Conservation (phyloP, 108 stramenopile species). For the Conticribra guillardii region DNA sequence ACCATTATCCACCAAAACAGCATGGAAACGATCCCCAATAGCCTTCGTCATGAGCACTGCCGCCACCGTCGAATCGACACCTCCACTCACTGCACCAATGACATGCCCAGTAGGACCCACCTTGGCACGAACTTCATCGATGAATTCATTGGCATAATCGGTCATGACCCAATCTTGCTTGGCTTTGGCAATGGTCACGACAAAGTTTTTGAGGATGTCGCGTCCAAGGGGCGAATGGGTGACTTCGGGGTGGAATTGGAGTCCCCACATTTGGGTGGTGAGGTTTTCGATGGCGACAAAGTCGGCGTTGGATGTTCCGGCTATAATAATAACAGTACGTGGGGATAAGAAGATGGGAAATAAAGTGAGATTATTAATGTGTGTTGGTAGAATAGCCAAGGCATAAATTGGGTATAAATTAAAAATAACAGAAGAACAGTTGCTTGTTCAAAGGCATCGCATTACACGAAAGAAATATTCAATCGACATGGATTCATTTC, state of each 20-base stretch:
- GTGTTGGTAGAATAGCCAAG: not conserved
- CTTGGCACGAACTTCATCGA: slow-evolving; percentile 81
- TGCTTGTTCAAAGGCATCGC: no score
- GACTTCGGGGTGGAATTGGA: slow-evolving; percentile 99
- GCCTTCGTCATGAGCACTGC: slow-evolving; percentile 96
- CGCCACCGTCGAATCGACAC: slow-evolving; percentile 98
- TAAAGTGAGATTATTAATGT: no score
- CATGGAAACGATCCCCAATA: slow-evolving; percentile 98
- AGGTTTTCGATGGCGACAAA: slow-evolving; percentile 93
- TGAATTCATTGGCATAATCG: slow-evolving; percentile 96
- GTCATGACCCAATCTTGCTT: slow-evolving; percentile 96
- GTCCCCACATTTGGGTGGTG: slow-evolving; percentile 86
- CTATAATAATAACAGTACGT: no score
- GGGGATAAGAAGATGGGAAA: no score
- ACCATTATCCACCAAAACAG: slow-evolving; percentile 98
- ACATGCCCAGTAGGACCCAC: slow-evolving; percentile 94
- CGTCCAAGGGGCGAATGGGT: slow-evolving; percentile 92
- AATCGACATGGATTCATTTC: no score
- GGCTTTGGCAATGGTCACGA: slow-evolving; percentile 85
- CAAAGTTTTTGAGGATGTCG: slow-evolving; percentile 90
- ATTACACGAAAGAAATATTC: no score
- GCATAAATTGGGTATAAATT: not conserved
- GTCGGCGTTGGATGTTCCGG: slow-evolving; percentile 86
- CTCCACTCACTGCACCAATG: slow-evolving; percentile 99
- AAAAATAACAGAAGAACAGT: no score